Evolutionary conservation across 2,329 filamentous ascomycete species (phyloP).

Genomic region (Chalara sp.): DNA sequence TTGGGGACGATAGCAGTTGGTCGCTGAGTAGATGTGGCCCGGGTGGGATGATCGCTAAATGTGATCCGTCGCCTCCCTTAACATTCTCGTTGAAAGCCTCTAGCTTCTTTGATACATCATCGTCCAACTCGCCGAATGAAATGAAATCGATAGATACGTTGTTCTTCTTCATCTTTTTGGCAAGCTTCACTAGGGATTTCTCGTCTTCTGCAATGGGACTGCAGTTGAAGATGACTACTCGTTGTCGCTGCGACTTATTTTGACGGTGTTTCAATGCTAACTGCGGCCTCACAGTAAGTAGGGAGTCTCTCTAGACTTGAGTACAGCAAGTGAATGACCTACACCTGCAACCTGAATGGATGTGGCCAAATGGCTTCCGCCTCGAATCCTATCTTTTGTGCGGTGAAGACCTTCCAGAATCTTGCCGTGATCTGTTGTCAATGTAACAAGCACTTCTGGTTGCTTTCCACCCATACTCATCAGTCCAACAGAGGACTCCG

Average conservation of each 20-base stretch:
- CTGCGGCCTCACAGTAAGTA: constrained; percentile 38
- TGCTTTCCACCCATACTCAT: constrained; percentile 99
- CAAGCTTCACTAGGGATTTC: constrained; percentile 79
- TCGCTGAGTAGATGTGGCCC: constrained; percentile 90
- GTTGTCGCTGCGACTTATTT: constrained; percentile 93
- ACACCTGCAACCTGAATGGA: constrained; percentile 93
- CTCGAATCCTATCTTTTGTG: constrained; percentile 85
- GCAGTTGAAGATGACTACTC: constrained; percentile 95
- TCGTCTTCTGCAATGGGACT: constrained; percentile 86
- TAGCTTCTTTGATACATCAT: constrained; percentile 87
- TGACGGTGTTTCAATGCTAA: constrained; percentile 95
- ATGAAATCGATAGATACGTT: constrained; percentile 92
- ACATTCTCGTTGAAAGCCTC: constrained; percentile 90
- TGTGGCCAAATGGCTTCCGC: constrained; percentile 80
- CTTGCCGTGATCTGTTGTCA: constrained; percentile 94
- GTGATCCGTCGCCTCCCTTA: constrained; percentile 84
- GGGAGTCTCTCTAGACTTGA: constrained; percentile 15
- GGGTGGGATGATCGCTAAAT: constrained; percentile 84
- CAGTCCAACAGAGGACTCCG: constrained; percentile 92
- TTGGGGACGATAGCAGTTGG: constrained; percentile 81
- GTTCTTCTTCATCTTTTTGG: constrained; percentile 99
- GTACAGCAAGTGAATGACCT: constrained; percentile 33
- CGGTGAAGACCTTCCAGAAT: constrained; percentile 87
- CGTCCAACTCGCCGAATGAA: constrained; percentile 87
- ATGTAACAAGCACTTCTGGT: constrained; percentile 93